A percentile compares a stretch with the other conserved stretches of the same genome.
Evolutionary conservation across 2,329 filamentous ascomycete species (phyloP).

Genomic region (Dichotomopilus funicola): DNA sequence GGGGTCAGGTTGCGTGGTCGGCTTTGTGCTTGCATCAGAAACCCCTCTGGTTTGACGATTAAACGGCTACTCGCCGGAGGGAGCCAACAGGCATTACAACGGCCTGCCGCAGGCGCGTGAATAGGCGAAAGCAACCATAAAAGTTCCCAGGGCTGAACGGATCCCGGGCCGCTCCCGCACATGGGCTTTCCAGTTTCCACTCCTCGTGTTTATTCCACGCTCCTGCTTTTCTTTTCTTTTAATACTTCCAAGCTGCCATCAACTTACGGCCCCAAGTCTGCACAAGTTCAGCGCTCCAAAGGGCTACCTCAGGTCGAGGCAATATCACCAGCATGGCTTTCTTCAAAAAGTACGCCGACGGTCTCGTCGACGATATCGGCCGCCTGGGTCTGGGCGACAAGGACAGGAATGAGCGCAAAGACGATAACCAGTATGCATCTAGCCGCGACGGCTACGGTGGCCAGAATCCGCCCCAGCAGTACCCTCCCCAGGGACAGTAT

Average conservation of each 20-base stretch:
- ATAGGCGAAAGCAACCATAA: too few species aligned
- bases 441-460: neutral
- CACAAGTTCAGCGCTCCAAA: too few species aligned
- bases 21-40: too few species aligned
- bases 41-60: too few species aligned
- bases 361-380: conserved; percentile 34
- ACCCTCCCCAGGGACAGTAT: conserved; percentile 3
- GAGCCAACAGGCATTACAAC: too few species aligned
- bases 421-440: conserved; percentile 24
- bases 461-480: conserved; percentile 7
- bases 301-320: neutral
- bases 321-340: conserved; percentile 28
- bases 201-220: neutral
- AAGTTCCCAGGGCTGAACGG: neutral
- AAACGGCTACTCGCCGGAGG: too few species aligned
- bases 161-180: neutral
- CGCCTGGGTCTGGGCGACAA: conserved; percentile 16
- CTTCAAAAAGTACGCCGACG: conserved; percentile 31
- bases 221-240: neutral
- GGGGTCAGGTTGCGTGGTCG: too few species aligned
- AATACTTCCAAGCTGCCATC: neutral
- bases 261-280: too few species aligned
- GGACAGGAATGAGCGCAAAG: conserved; percentile 31
- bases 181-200: neutral
- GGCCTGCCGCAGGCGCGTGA: too few species aligned